A percentile compares a stretch with the other conserved stretches of the same genome.
These are phyloP conservation scores for Phaeosphaeriaceae sp. DNA, from an alignment of 2,329 filamentous ascomycete genomes.

Conservation along the genomic window DNA sequence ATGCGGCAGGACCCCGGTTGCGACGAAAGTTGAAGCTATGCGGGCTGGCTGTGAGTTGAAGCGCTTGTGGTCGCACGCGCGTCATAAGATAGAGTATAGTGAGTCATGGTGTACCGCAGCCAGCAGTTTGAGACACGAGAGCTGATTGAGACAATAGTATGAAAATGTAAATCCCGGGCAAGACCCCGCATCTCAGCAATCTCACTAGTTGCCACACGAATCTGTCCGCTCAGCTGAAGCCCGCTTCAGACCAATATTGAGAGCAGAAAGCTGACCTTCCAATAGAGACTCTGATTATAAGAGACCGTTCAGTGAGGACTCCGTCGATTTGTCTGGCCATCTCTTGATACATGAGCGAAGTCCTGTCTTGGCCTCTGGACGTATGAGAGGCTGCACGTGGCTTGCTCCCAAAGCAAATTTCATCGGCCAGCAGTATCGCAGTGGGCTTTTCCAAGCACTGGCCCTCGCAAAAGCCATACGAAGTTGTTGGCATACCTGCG, in stretches of 20 bases:
- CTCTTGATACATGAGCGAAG: background rate
- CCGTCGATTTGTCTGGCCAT: background rate
- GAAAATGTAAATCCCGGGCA: conserved; percentile 21
- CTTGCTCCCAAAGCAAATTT: background rate
- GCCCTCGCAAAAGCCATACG: background rate
- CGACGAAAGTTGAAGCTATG: background rate
- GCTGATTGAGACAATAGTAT: conserved; percentile 26
- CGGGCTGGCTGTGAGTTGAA: background rate
- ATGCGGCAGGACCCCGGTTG: background rate
- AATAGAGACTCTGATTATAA: conserved; percentile 1
- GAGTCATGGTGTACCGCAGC: conserved; percentile 8
- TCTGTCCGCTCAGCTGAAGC: conserved; percentile 9
- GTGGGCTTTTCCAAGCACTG: background rate
- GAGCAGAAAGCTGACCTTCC: conserved; percentile 8
- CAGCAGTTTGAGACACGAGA: conserved; percentile 7
- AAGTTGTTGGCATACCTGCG: background rate
- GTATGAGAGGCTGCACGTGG: background rate
- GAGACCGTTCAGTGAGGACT: background rate
- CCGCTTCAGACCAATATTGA: conserved; percentile 6
- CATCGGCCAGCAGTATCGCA: background rate
- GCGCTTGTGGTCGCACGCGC: background rate
- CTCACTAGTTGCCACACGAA: conserved; percentile 17
- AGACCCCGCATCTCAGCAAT: conserved; percentile 20
- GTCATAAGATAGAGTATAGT: conserved; percentile 19
- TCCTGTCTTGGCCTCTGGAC: background rate